These are phyloP conservation scores for Mangifera indica DNA, from an alignment of 345 rosid genomes.

Conservation along the genomic window DNA sequence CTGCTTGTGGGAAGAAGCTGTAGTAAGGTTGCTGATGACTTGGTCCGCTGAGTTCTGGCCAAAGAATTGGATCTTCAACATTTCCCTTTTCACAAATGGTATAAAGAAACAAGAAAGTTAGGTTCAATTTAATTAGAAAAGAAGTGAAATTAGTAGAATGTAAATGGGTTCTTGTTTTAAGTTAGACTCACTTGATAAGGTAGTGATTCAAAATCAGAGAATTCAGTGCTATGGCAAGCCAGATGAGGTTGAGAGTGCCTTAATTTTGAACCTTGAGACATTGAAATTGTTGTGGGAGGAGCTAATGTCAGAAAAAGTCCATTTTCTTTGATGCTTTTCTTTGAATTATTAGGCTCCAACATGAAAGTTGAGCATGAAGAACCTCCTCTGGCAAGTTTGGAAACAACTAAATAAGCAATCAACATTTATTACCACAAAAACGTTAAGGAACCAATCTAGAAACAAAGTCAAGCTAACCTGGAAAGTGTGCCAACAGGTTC, in stretches of 20 bases:
- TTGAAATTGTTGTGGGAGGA: constrained; percentile 32
- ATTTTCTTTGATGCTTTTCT: constrained; percentile 26
- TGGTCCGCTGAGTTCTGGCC: constrained; percentile 15
- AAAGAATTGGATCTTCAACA: constrained; percentile 24
- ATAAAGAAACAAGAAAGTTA: not conserved
- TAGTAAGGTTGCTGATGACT: constrained; percentile 33
- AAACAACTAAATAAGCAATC: not conserved
- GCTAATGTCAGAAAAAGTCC: constrained; percentile 51
- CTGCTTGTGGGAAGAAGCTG: constrained; percentile 43
- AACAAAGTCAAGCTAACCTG: constrained; percentile 33
- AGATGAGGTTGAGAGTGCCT: constrained; percentile 26
- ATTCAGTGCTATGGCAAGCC: constrained; percentile 17
- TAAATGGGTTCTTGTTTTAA: not conserved
- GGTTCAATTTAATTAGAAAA: not conserved
- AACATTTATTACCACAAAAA: not conserved
- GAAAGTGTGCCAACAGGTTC: constrained; percentile 21
- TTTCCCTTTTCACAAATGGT: constrained; percentile 24
- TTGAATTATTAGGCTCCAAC: constrained; percentile 27
- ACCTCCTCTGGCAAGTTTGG: constrained; percentile 29
- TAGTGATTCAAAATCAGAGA: constrained; percentile 31
- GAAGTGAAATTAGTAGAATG: not conserved
- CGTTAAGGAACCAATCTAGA: not conserved
- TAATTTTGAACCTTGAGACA: constrained; percentile 23
- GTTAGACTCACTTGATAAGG: constrained; percentile 41
- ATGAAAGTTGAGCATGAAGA: constrained; percentile 27